phyloP scores from a whole-genome alignment of 73 alveolate species.

The Breviolum minutum region DNA sequence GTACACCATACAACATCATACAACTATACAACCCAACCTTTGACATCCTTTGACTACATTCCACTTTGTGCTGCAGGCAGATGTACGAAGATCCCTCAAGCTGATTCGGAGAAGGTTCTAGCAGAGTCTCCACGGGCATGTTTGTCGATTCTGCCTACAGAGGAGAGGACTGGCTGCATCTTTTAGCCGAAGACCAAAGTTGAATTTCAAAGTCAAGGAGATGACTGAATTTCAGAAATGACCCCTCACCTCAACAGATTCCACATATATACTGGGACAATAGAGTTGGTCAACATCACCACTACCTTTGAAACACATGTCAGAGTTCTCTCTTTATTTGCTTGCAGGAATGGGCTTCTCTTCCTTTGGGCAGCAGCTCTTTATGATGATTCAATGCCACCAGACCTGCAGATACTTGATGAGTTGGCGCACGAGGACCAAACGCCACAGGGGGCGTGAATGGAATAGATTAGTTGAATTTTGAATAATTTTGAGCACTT shows the following conservation, averaged over 20 bases:
- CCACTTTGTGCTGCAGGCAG: slow-evolving; percentile 10
- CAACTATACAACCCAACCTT: too few species aligned
- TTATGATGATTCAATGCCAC: neutral
- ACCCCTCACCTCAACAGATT: too few species aligned
- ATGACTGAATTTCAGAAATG: neutral
- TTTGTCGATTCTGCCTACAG: slow-evolving; percentile 15
- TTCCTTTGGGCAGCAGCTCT: slow-evolving; percentile 41
- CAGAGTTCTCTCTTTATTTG: neutral
- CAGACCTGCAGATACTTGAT: slow-evolving; percentile 13
- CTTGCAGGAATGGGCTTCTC: slow-evolving; percentile 27
- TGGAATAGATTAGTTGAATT: too few species aligned
- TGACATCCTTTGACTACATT: too few species aligned
- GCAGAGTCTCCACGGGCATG: neutral
- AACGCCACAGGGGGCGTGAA: too few species aligned
- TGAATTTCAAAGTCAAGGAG: neutral
- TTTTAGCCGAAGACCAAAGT: neutral
- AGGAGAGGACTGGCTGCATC: slow-evolving; percentile 8
- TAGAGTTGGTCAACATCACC: neutral
- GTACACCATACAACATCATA: too few species aligned
- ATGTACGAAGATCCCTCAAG: slow-evolving; percentile 24
- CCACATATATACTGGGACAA: neutral
- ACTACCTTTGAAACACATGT: too few species aligned
- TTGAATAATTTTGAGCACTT: too few species aligned
- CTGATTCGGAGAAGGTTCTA: neutral
- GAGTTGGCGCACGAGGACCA: slow-evolving; percentile 34